A percentile compares a stretch with the other conserved stretches of the same genome.
Evolutionary conservation across 2,329 filamentous ascomycete species (phyloP).

Genomic region (Claviceps citrina): DNA sequence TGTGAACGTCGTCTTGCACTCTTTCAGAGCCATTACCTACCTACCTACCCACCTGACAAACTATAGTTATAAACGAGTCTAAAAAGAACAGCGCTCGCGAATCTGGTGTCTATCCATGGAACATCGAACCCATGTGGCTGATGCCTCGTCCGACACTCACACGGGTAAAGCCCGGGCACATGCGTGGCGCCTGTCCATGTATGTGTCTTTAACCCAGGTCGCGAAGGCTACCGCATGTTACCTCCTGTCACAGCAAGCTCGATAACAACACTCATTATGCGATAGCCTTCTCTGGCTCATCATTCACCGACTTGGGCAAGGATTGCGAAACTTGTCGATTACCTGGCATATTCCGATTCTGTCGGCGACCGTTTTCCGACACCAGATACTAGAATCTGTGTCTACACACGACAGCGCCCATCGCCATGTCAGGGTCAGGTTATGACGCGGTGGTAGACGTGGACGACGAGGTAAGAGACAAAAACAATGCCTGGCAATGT

Average conservation of each 20-base stretch:
- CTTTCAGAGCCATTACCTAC: no score
- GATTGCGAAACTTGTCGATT: neutral
- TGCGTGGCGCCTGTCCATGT: no score
- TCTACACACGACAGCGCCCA: conserved; percentile 12
- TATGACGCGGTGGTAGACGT: conserved; percentile 98
- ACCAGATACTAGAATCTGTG: conserved; percentile 7
- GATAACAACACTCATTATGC: neutral
- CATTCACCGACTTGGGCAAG: neutral
- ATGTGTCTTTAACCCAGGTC: no score
- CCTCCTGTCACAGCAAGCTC: no score
- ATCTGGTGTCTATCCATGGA: no score
- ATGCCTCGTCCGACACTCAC: neutral
- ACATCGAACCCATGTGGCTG: no score
- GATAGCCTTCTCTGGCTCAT: neutral
- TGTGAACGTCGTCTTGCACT: no score
- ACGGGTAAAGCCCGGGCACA: conserved; percentile 6
- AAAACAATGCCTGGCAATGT: neutral
- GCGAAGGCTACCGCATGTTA: no score
- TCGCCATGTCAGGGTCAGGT: conserved; percentile 61
- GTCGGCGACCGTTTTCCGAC: neutral
- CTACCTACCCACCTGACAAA: no score
- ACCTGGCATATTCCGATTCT: neutral
- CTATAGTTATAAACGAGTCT: no score
- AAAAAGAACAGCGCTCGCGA: neutral
- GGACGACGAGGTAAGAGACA: conserved; percentile 62